Evolutionary conservation across 768 basidiomycete genomes (phyloP).

Genomic region (Dentipellis sp.): DNA sequence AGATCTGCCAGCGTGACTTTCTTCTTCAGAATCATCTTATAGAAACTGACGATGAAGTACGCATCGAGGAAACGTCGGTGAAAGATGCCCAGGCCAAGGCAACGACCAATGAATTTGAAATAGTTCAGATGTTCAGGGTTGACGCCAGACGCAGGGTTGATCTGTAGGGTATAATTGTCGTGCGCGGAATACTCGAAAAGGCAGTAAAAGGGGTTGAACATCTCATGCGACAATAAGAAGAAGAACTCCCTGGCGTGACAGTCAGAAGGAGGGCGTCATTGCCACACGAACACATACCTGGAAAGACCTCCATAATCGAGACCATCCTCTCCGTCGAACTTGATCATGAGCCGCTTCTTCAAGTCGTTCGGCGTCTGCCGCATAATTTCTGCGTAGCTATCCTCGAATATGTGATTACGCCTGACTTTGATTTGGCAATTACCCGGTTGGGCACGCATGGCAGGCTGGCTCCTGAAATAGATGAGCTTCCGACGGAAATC

Average conservation of each 20-base stretch:
- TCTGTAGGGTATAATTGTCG: constrained; percentile 99
- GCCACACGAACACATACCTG: constrained; percentile 41
- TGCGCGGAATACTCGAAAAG: constrained; percentile 99
- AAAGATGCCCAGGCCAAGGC: constrained; percentile 94
- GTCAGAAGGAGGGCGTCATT: neutral
- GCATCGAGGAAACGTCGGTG: constrained; percentile 98
- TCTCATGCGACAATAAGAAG: constrained; percentile 98
- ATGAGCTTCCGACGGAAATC: constrained; percentile 99
- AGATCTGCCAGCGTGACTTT: constrained; percentile 90
- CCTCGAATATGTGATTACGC: constrained; percentile 97
- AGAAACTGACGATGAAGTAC: constrained; percentile 99
- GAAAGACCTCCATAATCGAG: constrained; percentile 97
- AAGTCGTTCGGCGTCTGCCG: constrained; percentile 95
- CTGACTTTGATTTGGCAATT: constrained; percentile 99
- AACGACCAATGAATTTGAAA: constrained; percentile 99
- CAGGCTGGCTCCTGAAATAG: constrained; percentile 98
- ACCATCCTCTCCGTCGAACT: constrained; percentile 99
- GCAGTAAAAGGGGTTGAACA: constrained; percentile 99
- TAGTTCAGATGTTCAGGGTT: constrained; percentile 99
- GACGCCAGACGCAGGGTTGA: constrained; percentile 95
- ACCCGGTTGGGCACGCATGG: constrained; percentile 95
- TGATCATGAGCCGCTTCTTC: constrained; percentile 99
- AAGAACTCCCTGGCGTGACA: constrained; percentile 81
- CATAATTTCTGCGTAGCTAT: constrained; percentile 99
- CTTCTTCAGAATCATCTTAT: constrained; percentile 99